Evolutionary conservation across 1,139 yeast genomes (phyloP).

Genomic region (Entelexis paramagnoliae): DNA sequence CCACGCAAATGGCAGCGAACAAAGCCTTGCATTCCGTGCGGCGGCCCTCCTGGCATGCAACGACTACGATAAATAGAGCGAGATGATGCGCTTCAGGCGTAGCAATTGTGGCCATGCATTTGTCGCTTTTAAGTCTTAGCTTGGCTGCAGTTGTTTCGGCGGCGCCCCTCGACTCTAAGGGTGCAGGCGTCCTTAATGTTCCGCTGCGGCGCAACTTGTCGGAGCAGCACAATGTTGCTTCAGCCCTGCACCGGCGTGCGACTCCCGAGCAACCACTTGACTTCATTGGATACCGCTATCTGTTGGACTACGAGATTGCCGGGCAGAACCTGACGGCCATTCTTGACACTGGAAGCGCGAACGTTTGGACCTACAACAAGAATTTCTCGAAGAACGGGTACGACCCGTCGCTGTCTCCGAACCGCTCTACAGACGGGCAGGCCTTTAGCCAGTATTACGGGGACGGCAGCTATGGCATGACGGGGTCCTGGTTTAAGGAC

Average conservation of each 20-base stretch:
- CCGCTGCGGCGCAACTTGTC: background rate
- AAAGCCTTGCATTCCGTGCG: background rate
- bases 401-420: constrained; percentile 35
- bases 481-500: constrained; percentile 14
- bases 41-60: background rate
- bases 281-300: background rate
- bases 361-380: constrained; percentile 50
- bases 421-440: constrained; percentile 30
- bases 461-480: constrained; percentile 6
- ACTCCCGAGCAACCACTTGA: background rate
- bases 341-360: constrained; percentile 89
- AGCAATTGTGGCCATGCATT: background rate
- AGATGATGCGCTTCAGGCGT: background rate
- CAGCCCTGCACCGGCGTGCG: background rate
- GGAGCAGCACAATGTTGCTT: background rate
- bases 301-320: background rate
- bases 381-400: constrained; percentile 26
- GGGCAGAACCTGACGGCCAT: background rate
- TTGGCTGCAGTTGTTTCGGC: background rate
- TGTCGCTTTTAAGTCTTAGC: background rate
- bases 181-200: background rate
- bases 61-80: background rate
- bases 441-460: constrained; percentile 11
- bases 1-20: no score
- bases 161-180: background rate